These are phyloP conservation scores for Claviceps capensis DNA, from an alignment of 2,329 filamentous ascomycete species.

Conservation along the genomic window DNA sequence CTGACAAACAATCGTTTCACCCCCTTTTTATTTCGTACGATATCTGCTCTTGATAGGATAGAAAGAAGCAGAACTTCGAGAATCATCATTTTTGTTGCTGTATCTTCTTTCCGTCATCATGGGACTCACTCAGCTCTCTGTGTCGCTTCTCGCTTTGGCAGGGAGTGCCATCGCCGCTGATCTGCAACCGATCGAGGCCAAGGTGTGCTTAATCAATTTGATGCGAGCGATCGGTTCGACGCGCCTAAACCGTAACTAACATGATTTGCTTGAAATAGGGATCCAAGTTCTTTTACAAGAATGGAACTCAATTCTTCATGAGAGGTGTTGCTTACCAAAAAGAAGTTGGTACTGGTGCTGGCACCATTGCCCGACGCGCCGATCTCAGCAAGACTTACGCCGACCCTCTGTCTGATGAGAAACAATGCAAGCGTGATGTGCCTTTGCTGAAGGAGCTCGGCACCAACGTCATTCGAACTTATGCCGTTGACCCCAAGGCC, in stretches of 20 bases:
- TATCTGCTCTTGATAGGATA: neutral
- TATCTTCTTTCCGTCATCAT: constrained; percentile 13
- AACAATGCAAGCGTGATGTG: constrained; percentile 70
- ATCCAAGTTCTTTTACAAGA: constrained; percentile 81
- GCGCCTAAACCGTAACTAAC: neutral
- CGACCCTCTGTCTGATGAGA: constrained; percentile 67
- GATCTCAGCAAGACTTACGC: constrained; percentile 41
- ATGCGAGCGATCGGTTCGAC: neutral
- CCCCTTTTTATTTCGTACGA: neutral
- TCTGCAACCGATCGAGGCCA: constrained; percentile 51
- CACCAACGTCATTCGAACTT: constrained; percentile 91
- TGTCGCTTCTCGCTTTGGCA: constrained; percentile 26
- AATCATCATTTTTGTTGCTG: neutral
- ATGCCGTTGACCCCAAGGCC: constrained; percentile 69
- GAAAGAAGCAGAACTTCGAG: neutral
- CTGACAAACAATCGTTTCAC: neutral
- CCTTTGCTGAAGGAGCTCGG: constrained; percentile 63
- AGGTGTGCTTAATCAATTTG: constrained; percentile 32
- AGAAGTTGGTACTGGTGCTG: constrained; percentile 47
- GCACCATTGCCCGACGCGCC: constrained; percentile 22
- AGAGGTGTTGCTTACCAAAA: constrained; percentile 93
- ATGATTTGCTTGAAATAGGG: constrained; percentile 31
- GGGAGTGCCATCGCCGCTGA: constrained; percentile 28
- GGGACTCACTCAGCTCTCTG: constrained; percentile 18
- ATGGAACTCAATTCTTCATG: constrained; percentile 58